A percentile compares a stretch with the other conserved stretches of the same genome.
Evolutionary conservation across 2,329 filamentous ascomycete genomes (phyloP).

Genomic region (Colletotrichum lupini): DNA sequence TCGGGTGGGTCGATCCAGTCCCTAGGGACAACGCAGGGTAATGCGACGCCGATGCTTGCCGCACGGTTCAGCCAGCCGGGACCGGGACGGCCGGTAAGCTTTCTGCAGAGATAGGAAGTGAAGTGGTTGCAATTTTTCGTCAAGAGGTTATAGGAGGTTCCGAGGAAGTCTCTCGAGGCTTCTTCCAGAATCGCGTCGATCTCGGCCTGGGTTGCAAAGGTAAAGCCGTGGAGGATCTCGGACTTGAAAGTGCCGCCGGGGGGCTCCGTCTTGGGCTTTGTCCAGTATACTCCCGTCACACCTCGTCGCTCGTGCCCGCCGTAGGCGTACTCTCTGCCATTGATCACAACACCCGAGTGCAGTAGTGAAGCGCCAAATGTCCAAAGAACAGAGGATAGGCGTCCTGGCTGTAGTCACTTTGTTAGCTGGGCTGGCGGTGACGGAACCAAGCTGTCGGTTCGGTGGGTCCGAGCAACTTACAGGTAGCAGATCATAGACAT

Average conservation of each 20-base stretch:
- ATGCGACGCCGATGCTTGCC: slow-evolving; percentile 82
- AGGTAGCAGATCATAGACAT: slow-evolving; percentile 82
- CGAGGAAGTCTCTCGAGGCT: slow-evolving; percentile 78
- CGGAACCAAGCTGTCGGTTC: background rate
- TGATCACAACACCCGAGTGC: slow-evolving; percentile 86
- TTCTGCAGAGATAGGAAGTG: slow-evolving; percentile 79
- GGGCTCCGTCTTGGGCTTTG: slow-evolving; percentile 76
- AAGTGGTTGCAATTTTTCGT: slow-evolving; percentile 93
- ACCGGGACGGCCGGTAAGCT: slow-evolving; percentile 75
- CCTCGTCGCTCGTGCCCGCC: slow-evolving; percentile 80
- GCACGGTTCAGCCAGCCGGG: slow-evolving; percentile 85
- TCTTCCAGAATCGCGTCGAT: slow-evolving; percentile 76
- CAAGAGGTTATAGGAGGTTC: slow-evolving; percentile 82
- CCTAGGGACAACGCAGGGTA: slow-evolving; percentile 84
- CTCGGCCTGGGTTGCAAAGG: slow-evolving; percentile 74
- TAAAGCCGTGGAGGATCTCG: slow-evolving; percentile 83
- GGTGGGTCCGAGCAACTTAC: slow-evolving; percentile 54
- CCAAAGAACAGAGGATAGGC: slow-evolving; percentile 82
- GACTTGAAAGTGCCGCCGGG: slow-evolving; percentile 82
- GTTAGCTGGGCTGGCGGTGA: slow-evolving; percentile 20
- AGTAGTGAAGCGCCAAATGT: slow-evolving; percentile 80
- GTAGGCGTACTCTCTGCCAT: slow-evolving; percentile 84
- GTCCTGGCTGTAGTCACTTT: slow-evolving; percentile 67
- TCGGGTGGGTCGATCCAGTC: slow-evolving; percentile 87
- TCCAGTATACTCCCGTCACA: slow-evolving; percentile 86